Base-by-base conservation (phyloP, 257 asterid genomes). In the Gynochthodes officinalis region DNA sequence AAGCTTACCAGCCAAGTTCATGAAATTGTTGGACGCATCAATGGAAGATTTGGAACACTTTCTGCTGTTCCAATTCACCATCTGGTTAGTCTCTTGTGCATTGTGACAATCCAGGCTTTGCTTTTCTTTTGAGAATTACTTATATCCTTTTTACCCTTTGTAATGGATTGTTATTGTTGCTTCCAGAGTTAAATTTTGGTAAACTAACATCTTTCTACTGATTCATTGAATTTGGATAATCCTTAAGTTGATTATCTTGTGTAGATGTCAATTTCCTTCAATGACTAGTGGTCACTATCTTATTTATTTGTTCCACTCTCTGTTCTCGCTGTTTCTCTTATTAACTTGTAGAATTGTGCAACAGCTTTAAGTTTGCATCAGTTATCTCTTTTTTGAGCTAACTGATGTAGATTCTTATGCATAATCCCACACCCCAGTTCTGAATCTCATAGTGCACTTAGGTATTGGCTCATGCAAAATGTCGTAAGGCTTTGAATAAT, bases 1-100 rank as follows among this genome's bases (percentile, higher is more conserved):
- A 94, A 88, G 76, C 98, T 94, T 77, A 89, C 99, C 8, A 92
- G 99, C 89, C 98, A 94, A 78, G 99, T 94, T 80, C 99, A 94
- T 32, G 98, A 94, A 82, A 91, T 94, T 78, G 99, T 94, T 82
- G 99, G 98, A 46, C 90, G 99, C 83, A 91, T 91, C 86, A 94
- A 94, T 75, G 99, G 99, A 46, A 89, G 97, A 86, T 94, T 94
- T 76, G 99, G 99, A 81, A 67, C 87, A 79, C 82, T 89, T 79
- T 82, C 89, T 55, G 86, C 95, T 49, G 99, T 94, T 74, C 99
- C 99, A 53, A 91, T 94, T 79, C 99, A 94, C 77, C 99, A 94
- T 86, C 88, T 94, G 97, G 99, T 94, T 83, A 75, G 90, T 80
- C 75, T 73, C 57, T 78, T 43, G 73, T 25, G 40, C 35, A 35